A percentile compares a stretch with the other conserved stretches of the same genome.
These are phyloP conservation scores for Trichoderma sp. DNA, from an alignment of 2,329 filamentous ascomycete species.

Conservation along the genomic window DNA sequence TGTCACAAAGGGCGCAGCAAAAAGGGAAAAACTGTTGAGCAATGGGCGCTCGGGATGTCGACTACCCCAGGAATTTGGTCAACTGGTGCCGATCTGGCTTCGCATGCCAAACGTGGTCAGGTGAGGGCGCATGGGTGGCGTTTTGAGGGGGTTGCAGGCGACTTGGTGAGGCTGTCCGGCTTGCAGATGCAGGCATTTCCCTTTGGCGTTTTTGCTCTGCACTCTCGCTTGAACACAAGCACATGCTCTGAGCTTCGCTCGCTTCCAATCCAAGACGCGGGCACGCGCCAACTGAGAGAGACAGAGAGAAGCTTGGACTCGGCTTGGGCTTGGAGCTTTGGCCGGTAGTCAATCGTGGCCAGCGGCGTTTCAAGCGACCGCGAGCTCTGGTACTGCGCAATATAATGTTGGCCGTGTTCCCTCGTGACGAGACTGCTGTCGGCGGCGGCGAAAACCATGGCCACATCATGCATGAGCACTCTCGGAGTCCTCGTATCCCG, in stretches of 20 bases:
- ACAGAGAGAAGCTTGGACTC: not conserved
- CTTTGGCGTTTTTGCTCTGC: not conserved
- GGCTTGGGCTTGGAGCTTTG: not conserved
- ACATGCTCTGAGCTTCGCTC: not conserved
- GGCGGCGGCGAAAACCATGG: not conserved
- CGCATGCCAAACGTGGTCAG: slow-evolving; percentile 11
- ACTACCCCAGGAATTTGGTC: slow-evolving; percentile 8
- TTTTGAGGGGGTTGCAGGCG: not conserved
- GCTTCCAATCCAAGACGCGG: not conserved
- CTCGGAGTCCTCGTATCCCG: slow-evolving; percentile 11
- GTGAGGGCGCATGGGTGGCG: slow-evolving; percentile 14
- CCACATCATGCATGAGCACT: not conserved
- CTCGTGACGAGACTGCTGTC: not conserved
- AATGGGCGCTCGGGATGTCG: not conserved
- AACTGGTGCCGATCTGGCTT: slow-evolving; percentile 13
- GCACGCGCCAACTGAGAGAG: not conserved
- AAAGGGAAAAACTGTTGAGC: not conserved
- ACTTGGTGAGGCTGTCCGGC: not conserved
- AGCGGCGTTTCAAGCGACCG: not conserved
- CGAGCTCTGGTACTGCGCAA: not conserved
- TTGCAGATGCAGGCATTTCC: not conserved
- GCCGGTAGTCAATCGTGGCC: not conserved
- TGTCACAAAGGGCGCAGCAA: slow-evolving; percentile 1
- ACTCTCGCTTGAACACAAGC: not conserved
- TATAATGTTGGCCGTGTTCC: not conserved